Evolutionary conservation across 2,329 filamentous ascomycete genomes (phyloP).

Genomic region (Calonectria naviculata): DNA sequence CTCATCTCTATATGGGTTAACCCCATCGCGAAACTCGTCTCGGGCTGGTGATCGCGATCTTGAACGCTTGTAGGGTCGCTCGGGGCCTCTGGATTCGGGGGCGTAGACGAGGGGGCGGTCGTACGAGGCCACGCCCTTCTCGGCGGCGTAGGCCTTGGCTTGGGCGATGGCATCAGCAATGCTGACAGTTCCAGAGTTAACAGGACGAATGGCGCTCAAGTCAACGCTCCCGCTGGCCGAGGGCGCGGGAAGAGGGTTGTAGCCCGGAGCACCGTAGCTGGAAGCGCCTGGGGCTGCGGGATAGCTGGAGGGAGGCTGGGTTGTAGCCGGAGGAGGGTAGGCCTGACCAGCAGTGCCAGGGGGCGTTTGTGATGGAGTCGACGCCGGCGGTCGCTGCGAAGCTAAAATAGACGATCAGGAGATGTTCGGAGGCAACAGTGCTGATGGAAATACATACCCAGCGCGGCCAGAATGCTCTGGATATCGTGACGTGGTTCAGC

Average conservation of each 20-base stretch:
- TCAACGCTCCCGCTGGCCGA: slow-evolving; percentile 82
- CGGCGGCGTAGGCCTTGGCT: slow-evolving; percentile 83
- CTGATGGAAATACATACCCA: slow-evolving; percentile 50
- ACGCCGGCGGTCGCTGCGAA: slow-evolving; percentile 55
- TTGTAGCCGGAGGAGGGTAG: slow-evolving; percentile 50
- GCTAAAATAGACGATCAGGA: slow-evolving; percentile 46
- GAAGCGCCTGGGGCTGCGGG: slow-evolving; percentile 47
- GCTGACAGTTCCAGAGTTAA: slow-evolving; percentile 83
- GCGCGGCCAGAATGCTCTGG: slow-evolving; percentile 59
- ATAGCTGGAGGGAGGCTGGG: slow-evolving; percentile 49
- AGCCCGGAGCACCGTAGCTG: slow-evolving; percentile 46
- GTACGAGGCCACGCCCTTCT: slow-evolving; percentile 77
- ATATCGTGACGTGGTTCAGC: slow-evolving; percentile 42
- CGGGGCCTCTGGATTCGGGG: slow-evolving; percentile 46
- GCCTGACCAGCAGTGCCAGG: slow-evolving; percentile 50
- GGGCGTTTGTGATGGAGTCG: slow-evolving; percentile 56
- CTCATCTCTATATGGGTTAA: slow-evolving; percentile 88
- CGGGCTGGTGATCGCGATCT: slow-evolving; percentile 81
- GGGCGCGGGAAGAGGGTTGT: slow-evolving; percentile 70
- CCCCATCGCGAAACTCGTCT: slow-evolving; percentile 78
- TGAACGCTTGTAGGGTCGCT: slow-evolving; percentile 68
- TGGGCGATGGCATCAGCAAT: slow-evolving; percentile 88
- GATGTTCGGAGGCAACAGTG: slow-evolving; percentile 14
- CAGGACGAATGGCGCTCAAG: slow-evolving; percentile 81
- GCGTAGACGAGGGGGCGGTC: slow-evolving; percentile 65